A percentile compares a stretch with the other conserved stretches of the same genome.
phyloP scores from a whole-genome alignment of 2,329 filamentous ascomycete genomes.

The Fusarium sp. region DNA sequence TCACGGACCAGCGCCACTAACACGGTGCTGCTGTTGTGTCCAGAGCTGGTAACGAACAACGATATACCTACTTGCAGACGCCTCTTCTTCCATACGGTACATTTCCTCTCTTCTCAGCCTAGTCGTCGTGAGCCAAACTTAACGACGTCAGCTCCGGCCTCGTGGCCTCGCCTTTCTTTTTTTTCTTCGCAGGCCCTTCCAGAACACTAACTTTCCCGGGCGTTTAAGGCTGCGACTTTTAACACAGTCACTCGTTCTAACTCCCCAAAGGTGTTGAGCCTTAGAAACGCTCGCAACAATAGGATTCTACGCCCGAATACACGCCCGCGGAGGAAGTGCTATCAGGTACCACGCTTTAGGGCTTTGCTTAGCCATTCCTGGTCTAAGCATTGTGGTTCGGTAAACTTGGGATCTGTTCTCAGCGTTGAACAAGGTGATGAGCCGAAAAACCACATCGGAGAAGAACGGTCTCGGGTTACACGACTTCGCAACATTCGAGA shows the following conservation, averaged over 20 bases:
- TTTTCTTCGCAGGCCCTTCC: conserved; percentile 39
- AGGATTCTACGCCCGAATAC: conserved; percentile 12
- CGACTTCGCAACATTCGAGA: conserved; percentile 36
- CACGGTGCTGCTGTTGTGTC: conserved; percentile 50
- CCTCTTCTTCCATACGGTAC: conserved; percentile 44
- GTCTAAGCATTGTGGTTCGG: conserved; percentile 30
- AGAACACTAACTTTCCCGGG: conserved; percentile 31
- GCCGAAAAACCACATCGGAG: conserved; percentile 36
- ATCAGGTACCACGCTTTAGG: conserved; percentile 16
- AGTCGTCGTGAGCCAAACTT: conserved; percentile 41
- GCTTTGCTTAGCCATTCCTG: conserved; percentile 20
- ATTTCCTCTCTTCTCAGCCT: conserved; percentile 44
- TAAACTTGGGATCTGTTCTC: conserved; percentile 30
- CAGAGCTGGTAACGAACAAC: conserved; percentile 47
- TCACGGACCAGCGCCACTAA: conserved; percentile 52
- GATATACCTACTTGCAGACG: conserved; percentile 50
- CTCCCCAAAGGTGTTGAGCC: conserved; percentile 11
- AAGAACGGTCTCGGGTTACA: conserved; percentile 39
- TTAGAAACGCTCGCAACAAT: conserved; percentile 11
- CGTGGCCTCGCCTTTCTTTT: conserved; percentile 44
- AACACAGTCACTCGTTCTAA: conserved; percentile 34
- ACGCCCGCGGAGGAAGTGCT: conserved; percentile 13
- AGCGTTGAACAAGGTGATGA: conserved; percentile 38
- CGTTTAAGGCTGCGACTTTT: conserved; percentile 24
- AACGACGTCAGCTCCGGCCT: conserved; percentile 46